Evolutionary conservation across 169 alveolate species (phyloP).

Genomic region (Eimeria falciformis): DNA sequence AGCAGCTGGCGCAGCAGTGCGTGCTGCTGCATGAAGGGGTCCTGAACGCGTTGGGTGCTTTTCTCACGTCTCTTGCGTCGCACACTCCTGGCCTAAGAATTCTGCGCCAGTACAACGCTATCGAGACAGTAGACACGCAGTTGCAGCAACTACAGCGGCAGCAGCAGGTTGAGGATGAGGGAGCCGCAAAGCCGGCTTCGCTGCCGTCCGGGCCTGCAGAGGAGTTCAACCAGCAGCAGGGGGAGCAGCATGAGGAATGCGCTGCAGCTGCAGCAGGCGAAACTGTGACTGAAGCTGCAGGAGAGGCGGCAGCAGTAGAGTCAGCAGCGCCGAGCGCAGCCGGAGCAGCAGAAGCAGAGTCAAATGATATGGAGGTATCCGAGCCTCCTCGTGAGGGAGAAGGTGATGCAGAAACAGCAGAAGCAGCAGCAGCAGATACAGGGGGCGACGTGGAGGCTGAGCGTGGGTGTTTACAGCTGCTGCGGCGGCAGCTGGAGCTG

Average conservation of each 20-base stretch:
- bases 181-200: not conserved
- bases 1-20: conserved; percentile 64
- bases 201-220: not conserved
- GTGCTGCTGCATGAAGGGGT: conserved; percentile 65
- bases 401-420: conserved; percentile 12
- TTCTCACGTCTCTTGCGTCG: conserved; percentile 63
- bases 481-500: conserved; percentile 55
- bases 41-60: conserved; percentile 64
- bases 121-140: not conserved
- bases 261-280: conserved; percentile 39
- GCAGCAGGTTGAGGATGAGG: not conserved
- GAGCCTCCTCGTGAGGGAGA: not conserved
- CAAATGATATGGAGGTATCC: not conserved
- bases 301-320: not conserved
- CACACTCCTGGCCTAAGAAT: conserved; percentile 57
- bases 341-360: not conserved
- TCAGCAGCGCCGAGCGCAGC: not conserved
- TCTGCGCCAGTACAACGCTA: conserved; percentile 6
- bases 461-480: conserved; percentile 38
- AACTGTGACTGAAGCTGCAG: not conserved
- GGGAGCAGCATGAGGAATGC: not conserved
- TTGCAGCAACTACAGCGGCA: not conserved
- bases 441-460: conserved; percentile 38
- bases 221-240: not conserved
- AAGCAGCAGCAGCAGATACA: not conserved